Base-by-base conservation (phyloP, 1,284 basidiomycete species). In the Papiliotrema terrestris region DNA sequence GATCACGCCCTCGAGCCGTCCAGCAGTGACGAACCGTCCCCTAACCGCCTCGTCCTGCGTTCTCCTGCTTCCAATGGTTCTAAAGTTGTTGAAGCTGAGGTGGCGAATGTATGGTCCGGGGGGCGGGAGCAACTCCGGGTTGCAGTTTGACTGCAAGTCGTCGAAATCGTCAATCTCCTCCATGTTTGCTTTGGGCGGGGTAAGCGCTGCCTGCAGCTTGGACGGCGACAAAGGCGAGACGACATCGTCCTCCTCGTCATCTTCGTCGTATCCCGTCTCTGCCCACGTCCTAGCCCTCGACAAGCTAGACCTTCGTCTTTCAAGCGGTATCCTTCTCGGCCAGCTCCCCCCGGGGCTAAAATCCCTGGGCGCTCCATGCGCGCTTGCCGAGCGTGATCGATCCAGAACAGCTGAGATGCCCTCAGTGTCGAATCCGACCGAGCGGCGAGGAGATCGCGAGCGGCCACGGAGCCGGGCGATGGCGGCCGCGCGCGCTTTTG, bases 1-100 rank as follows among this genome's bases (percentile, higher is more conserved):
- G 52, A 94, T 80, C 26, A 92, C 82, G 2, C 86, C 84, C 59
- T 88, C 83, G 3, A 98, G 82, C 47, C 93, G 83, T 52, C 88
- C 86, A 0, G 89, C 87, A 1, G 95, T 98, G 26, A 98, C 94
- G 68, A 95, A 98, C 15, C 94, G 88, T 60, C 86, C 86, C 57
- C 86, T 86, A 29, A 91, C 84, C 51, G 91, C 89, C 74, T 97
- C 91, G 36, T 90, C 91, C 19, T 96, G 85, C 1, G 89, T 91
- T 20, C 95, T 85, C 49, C 91, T 83, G 84, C 96, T 90, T 0
- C 94, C 94, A 58, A 95, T 92, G 20, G 65, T 74, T 52, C 69
- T 60, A 58, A 71, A 74, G 55, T 67, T 73, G 54, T 63, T 72
- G 59, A 63, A 74, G 52, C 56, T 69, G 41, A 63, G 52, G 51